Evolutionary conservation across 1,139 yeast genomes (phyloP).

Genomic region (Suhomyces anneliseae): DNA sequence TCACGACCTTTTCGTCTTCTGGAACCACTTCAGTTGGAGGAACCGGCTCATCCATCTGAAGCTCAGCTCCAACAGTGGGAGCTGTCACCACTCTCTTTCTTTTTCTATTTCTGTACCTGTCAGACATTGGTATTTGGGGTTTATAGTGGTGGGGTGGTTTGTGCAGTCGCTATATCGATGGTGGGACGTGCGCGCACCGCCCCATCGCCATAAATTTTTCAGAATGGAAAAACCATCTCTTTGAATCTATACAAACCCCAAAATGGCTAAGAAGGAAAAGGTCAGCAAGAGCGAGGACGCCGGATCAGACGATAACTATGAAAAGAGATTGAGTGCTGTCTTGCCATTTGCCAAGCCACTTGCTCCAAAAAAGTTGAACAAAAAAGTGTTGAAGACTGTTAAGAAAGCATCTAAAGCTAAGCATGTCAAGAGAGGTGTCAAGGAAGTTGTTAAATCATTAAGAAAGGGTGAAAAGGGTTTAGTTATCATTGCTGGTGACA

Average conservation of each 20-base stretch:
- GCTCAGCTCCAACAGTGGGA: neutral
- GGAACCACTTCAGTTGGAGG: slow-evolving; percentile 13
- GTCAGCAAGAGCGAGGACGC: slow-evolving; percentile 44
- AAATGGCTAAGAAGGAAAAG: slow-evolving; percentile 55
- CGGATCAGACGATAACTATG: slow-evolving; percentile 75
- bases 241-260: slow-evolving; percentile 10
- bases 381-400: slow-evolving; percentile 91
- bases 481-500: slow-evolving; percentile 96
- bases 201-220: slow-evolving; percentile 15
- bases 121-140: neutral
- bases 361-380: slow-evolving; percentile 94
- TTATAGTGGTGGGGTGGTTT: neutral
- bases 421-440: slow-evolving; percentile 98
- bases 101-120: slow-evolving; percentile 9
- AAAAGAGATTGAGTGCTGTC: slow-evolving; percentile 83
- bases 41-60: slow-evolving; percentile 6
- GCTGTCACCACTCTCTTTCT: slow-evolving; percentile 8
- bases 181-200: slow-evolving; percentile 8
- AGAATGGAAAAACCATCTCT: slow-evolving; percentile 2
- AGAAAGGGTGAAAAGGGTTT: slow-evolving; percentile 98
- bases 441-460: slow-evolving; percentile 96
- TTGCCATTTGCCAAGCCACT: slow-evolving; percentile 92
- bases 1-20: slow-evolving; percentile 23
- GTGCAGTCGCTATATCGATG: slow-evolving; percentile 3
- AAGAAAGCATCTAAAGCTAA: slow-evolving; percentile 97